A percentile compares a stretch with the other conserved stretches of the same genome.
phyloP scores from a whole-genome alignment of 495 filamentous ascomycete genomes.

The Hypomontagnella submonticulosa region DNA sequence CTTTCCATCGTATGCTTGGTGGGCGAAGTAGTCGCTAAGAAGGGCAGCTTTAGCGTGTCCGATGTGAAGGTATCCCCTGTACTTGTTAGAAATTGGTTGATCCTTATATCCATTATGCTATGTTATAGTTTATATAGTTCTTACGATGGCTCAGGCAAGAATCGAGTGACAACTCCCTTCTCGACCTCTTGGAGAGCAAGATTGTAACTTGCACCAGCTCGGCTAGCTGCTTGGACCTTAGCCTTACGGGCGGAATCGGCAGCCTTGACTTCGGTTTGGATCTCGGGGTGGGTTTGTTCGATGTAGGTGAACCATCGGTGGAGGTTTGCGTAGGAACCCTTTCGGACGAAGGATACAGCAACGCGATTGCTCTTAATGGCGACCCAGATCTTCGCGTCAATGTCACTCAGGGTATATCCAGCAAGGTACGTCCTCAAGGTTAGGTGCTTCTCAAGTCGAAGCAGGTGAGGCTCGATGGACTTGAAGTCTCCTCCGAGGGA shows the following conservation, averaged over 20 bases:
- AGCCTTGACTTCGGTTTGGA: conserved; percentile 64
- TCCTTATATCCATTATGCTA: neutral
- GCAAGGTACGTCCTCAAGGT: conserved; percentile 86
- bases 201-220: conserved; percentile 89
- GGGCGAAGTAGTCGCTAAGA: conserved; percentile 93
- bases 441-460: conserved; percentile 85
- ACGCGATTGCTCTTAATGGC: conserved; percentile 88
- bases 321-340: conserved; percentile 79
- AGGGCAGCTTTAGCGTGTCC: conserved; percentile 94
- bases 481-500: conserved; percentile 78
- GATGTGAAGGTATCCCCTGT: conserved; percentile 85
- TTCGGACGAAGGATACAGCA: conserved; percentile 80
- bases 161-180: conserved; percentile 92
- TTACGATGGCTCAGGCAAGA: conserved; percentile 95
- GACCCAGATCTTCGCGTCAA: conserved; percentile 86
- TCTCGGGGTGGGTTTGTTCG: conserved; percentile 80
- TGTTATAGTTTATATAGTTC: conserved; percentile 38
- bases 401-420: conserved; percentile 79
- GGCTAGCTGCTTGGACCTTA: conserved; percentile 78
- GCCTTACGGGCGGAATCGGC: conserved; percentile 71
- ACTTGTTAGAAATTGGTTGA: conserved; percentile 23
- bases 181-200: conserved; percentile 88
- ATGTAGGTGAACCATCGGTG: conserved; percentile 90
- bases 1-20: conserved; percentile 85
- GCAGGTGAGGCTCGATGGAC: conserved; percentile 76